These are phyloP conservation scores for Mortierella sp. DNA, from an alignment of 371 early-diverging fungal species.

Conservation along the genomic window DNA sequence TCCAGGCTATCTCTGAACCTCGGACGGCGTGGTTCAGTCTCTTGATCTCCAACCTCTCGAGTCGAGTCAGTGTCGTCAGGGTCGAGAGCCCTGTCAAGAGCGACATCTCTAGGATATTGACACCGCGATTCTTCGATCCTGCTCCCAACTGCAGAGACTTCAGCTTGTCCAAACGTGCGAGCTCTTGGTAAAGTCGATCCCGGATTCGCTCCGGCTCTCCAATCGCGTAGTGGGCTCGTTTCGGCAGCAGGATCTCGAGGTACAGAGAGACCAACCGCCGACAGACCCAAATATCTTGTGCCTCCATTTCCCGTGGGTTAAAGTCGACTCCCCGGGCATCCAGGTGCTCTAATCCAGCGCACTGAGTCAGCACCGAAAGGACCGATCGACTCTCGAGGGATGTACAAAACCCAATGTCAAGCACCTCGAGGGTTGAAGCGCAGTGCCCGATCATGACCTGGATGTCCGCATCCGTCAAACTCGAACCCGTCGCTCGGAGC, in stretches of 20 bases:
- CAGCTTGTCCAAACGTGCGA: constrained; percentile 16
- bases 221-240: constrained; percentile 22
- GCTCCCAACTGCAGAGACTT: constrained; percentile 22
- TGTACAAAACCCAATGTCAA: constrained; percentile 30
- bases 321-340: constrained; percentile 42
- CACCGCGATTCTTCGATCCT: constrained; percentile 41
- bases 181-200: constrained; percentile 24
- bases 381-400: constrained; percentile 28
- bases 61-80: constrained; percentile 11
- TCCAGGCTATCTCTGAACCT: constrained; percentile 28
- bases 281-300: constrained; percentile 35
- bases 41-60: constrained; percentile 33
- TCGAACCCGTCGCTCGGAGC: constrained; percentile 16
- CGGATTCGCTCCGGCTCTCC: constrained; percentile 36
- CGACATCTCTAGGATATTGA: constrained; percentile 42
- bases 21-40: constrained; percentile 32
- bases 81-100: constrained; percentile 28
- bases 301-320: constrained; percentile 41
- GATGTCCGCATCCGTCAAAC: constrained; percentile 19
- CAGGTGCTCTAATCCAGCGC: constrained; percentile 15
- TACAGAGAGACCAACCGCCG: constrained; percentile 14
- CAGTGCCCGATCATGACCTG: constrained; percentile 20
- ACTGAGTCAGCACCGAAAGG: constrained; percentile 19
- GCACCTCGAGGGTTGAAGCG: constrained; percentile 5
- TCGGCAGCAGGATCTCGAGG: constrained; percentile 34